Percentiles rank a stretch among this genome's conserved stretches.
These are phyloP conservation scores for Sanguinoderma infundibulare DNA, from an alignment of 1,284 basidiomycete species.

Conservation along the genomic window DNA sequence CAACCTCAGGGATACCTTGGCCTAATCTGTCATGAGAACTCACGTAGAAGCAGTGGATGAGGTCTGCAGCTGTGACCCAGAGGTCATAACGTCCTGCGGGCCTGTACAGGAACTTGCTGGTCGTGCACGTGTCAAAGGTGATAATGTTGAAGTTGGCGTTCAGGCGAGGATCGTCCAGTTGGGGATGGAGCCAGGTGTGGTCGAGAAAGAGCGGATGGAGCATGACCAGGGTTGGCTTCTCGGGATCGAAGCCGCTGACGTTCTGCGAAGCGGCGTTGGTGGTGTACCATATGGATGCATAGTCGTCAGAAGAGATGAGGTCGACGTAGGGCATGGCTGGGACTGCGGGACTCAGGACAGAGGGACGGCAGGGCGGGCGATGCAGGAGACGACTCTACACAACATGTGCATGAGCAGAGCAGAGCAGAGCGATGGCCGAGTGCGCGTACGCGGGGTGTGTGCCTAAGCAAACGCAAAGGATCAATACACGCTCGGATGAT, in stretches of 20 bases:
- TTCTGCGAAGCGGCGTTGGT: slow-evolving; percentile 62
- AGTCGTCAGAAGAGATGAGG: slow-evolving; percentile 63
- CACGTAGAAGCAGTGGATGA: slow-evolving; percentile 68
- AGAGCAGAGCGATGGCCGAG: not conserved
- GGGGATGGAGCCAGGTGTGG: slow-evolving; percentile 66
- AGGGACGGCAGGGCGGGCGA: slow-evolving; percentile 2
- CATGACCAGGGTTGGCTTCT: slow-evolving; percentile 66
- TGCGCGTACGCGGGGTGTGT: no score
- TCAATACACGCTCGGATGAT: no score
- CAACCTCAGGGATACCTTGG: not conserved
- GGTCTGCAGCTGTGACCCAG: slow-evolving; percentile 77
- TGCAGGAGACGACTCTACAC: slow-evolving; percentile 1
- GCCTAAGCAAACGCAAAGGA: no score
- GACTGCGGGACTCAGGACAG: slow-evolving; percentile 1
- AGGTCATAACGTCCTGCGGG: slow-evolving; percentile 63
- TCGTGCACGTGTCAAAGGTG: slow-evolving; percentile 71
- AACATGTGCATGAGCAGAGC: slow-evolving; percentile 14
- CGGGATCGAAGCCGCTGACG: slow-evolving; percentile 66
- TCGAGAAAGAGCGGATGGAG: slow-evolving; percentile 72
- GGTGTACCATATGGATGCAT: slow-evolving; percentile 70
- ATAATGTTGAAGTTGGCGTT: slow-evolving; percentile 63
- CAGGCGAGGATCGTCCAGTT: slow-evolving; percentile 69
- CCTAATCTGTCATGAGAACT: slow-evolving; percentile 23
- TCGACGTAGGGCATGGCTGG: slow-evolving; percentile 71
- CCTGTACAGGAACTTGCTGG: slow-evolving; percentile 59